phyloP scores from a whole-genome alignment of 805 yeast genomes.

The Cyberlindnera veronae region DNA sequence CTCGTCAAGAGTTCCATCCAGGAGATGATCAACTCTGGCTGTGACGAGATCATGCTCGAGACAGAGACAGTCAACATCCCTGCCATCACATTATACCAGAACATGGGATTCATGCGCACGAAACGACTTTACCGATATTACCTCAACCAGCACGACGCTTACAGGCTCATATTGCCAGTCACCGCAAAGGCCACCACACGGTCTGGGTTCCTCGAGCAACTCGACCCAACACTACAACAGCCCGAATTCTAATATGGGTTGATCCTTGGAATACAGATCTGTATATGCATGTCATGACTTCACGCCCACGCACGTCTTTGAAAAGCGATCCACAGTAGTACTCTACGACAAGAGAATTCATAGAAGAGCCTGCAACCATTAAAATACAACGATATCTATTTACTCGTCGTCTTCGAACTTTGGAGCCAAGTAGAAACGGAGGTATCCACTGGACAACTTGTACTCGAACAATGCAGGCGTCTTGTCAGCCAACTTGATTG shows the following conservation, averaged over 20 bases:
- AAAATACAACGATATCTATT: neutral
- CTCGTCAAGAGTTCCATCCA: conserved; percentile 62
- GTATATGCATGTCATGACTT: too few relatives aligned
- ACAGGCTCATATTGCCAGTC: conserved; percentile 76
- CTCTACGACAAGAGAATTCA: neutral
- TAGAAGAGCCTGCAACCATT: conserved; percentile 11
- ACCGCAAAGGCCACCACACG: conserved; percentile 55
- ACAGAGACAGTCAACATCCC: conserved; percentile 80
- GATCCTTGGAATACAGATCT: too few relatives aligned
- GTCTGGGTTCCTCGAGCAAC: conserved; percentile 46
- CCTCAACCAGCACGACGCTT: conserved; percentile 91
- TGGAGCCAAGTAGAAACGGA: conserved; percentile 96
- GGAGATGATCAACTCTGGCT: conserved; percentile 57
- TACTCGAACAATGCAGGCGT: conserved; percentile 94
- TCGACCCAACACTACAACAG: too few relatives aligned
- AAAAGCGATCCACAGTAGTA: too few relatives aligned
- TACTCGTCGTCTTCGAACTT: conserved; percentile 88
- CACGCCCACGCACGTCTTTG: too few relatives aligned
- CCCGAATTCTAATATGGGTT: too few relatives aligned
- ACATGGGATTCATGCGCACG: conserved; percentile 69
- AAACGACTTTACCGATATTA: conserved; percentile 85
- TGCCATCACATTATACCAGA: conserved; percentile 68
- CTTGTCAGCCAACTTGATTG: conserved; percentile 82
- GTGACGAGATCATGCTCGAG: conserved; percentile 91
- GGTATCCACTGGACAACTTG: conserved; percentile 85